Evolutionary conservation across 192 early-diverging fungal genomes (phyloP).

Genomic region (Entomortierella parvispora): DNA sequence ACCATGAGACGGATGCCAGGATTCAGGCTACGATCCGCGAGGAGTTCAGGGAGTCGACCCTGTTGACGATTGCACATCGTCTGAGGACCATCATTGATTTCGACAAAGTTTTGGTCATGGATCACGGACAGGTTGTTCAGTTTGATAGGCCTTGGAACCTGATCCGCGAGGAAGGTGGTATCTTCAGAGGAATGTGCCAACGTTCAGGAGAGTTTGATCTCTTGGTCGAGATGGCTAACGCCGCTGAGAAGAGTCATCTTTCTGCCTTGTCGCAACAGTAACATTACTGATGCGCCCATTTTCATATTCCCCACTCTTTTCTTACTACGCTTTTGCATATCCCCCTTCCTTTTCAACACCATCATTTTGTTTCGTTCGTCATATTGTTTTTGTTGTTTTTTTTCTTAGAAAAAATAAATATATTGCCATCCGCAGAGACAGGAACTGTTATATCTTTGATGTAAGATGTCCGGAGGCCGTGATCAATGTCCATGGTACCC

Average conservation of each 20-base stretch:
- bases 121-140: slow-evolving; percentile 75
- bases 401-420: too few species aligned
- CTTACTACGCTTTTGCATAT: too few species aligned
- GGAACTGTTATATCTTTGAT: too few species aligned
- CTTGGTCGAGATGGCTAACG: slow-evolving; percentile 56
- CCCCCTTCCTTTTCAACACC: too few species aligned
- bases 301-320: too few species aligned
- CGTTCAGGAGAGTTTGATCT: slow-evolving; percentile 86
- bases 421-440: too few species aligned
- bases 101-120: slow-evolving; percentile 83
- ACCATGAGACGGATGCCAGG: slow-evolving; percentile 85
- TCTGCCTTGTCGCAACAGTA: too few species aligned
- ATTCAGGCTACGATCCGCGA: slow-evolving; percentile 91
- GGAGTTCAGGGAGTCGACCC: slow-evolving; percentile 79
- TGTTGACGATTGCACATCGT: slow-evolving; percentile 93
- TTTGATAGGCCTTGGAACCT: slow-evolving; percentile 69
- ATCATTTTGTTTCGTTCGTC: too few species aligned
- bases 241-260: slow-evolving; percentile 11
- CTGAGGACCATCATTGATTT: slow-evolving; percentile 89
- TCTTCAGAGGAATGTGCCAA: slow-evolving; percentile 83
- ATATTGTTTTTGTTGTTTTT: too few species aligned
- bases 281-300: too few species aligned
- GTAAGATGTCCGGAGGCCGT: too few species aligned
- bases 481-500: too few species aligned
- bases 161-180: slow-evolving; percentile 64